Percentiles rank a stretch among this genome's conserved stretches.
Conservation (phyloP, 768 basidiomycete species). For the Boletus rubescentipes region DNA sequence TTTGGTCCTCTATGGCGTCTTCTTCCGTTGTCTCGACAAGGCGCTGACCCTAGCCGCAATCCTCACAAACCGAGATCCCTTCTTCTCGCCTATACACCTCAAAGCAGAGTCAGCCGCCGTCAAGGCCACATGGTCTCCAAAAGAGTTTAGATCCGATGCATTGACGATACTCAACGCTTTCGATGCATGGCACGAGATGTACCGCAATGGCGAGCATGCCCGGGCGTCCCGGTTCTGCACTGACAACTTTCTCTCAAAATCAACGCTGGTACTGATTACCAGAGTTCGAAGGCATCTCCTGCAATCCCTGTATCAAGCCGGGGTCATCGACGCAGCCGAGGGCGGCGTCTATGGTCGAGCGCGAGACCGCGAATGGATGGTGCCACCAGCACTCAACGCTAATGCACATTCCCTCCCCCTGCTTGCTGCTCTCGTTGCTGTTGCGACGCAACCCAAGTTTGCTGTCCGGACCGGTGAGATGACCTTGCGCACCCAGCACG, state of each 20-base stretch:
- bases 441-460: constrained; percentile 89
- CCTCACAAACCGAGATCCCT: constrained; percentile 86
- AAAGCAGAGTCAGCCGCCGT: constrained; percentile 67
- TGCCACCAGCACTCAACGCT: constrained; percentile 67
- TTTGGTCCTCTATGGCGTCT: constrained; percentile 83
- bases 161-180: constrained; percentile 79
- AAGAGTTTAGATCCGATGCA: constrained; percentile 81
- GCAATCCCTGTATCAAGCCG: constrained; percentile 72
- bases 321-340: constrained; percentile 79
- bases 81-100: constrained; percentile 77
- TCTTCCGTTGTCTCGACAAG: constrained; percentile 90
- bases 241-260: constrained; percentile 87
- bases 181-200: constrained; percentile 76
- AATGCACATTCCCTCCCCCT: constrained; percentile 77
- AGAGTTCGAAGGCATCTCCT: constrained; percentile 79
- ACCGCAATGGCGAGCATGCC: constrained; percentile 60
- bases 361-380: constrained; percentile 37
- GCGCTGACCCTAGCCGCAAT: constrained; percentile 91
- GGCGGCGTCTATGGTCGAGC: constrained; percentile 46
- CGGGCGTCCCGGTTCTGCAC: constrained; percentile 73
- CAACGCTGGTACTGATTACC: constrained; percentile 77
- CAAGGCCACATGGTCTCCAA: constrained; percentile 78
- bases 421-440: constrained; percentile 78
- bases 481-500: constrained; percentile 69
- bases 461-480: constrained; percentile 72